Evolutionary conservation across 164 flowering plant genomes (phyloP).

Genomic region (Kingdonia uniflora): DNA sequence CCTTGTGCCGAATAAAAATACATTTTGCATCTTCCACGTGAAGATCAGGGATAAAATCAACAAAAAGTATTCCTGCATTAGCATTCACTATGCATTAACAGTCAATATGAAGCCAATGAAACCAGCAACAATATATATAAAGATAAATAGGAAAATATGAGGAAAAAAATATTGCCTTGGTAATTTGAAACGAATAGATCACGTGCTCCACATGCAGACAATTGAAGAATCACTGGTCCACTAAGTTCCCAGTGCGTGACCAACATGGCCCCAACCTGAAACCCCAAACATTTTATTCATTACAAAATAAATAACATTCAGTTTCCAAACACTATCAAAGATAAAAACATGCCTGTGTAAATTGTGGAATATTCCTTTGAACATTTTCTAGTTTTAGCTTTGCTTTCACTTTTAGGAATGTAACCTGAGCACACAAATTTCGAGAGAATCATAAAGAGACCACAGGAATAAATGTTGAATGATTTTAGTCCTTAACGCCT

Average conservation of each 20-base stretch:
- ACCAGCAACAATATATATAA: conserved; percentile 3
- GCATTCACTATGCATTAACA: too few species aligned
- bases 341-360: conserved; percentile 56
- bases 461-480: too few species aligned
- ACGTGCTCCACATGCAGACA: conserved; percentile 98
- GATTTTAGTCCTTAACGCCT: too few species aligned
- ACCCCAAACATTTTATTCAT: conserved; percentile 6
- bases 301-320: too few species aligned
- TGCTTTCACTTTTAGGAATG: conserved; percentile 74
- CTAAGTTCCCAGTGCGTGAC: conserved; percentile 98
- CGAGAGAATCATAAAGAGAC: too few species aligned
- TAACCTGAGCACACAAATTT: conserved; percentile 35
- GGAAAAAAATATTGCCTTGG: conserved; percentile 33
- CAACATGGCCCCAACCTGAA: conserved; percentile 88
- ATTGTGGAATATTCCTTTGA: conserved; percentile 40
- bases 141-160: not conserved
- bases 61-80: conserved; percentile 55
- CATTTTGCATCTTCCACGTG: conserved; percentile 58
- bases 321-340: not conserved
- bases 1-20: conserved; percentile 45
- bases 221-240: conserved; percentile 90
- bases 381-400: conserved; percentile 47
- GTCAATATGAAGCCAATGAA: conserved; percentile 11
- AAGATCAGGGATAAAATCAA: conserved; percentile 77
- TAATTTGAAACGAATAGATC: conserved; percentile 52